These are phyloP conservation scores for Paspalum vaginatum DNA, from an alignment of 176 grass and related monocot species.

Conservation along the genomic window DNA sequence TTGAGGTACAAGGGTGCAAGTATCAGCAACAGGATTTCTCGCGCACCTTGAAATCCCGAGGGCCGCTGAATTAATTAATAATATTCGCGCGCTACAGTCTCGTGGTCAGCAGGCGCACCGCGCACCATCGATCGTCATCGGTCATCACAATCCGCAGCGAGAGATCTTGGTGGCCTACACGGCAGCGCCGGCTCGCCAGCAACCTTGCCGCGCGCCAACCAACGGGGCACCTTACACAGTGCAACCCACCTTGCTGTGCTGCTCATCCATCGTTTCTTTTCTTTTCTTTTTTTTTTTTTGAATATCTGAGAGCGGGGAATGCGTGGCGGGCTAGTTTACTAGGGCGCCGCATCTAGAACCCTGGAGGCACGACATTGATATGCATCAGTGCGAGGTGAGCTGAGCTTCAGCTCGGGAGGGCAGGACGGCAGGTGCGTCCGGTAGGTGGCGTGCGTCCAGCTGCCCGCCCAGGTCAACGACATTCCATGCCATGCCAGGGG, in stretches of 20 bases:
- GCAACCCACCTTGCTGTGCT: not conserved
- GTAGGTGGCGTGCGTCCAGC: slow-evolving; percentile 30
- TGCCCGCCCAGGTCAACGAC: slow-evolving; percentile 10
- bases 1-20: too few species aligned
- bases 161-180: slow-evolving; percentile 33
- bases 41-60: too few species aligned
- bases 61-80: too few species aligned
- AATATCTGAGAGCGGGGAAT: not conserved
- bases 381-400: not conserved
- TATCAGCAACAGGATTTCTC: too few species aligned
- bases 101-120: too few species aligned
- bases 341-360: not conserved
- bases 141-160: not conserved
- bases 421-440: not conserved
- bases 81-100: too few species aligned
- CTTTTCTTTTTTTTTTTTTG: not conserved
- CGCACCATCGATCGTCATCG: too few species aligned
- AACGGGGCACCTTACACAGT: slow-evolving; percentile 8
- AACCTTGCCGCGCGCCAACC: slow-evolving; percentile 42
- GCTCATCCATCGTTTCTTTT: not conserved
- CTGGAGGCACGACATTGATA: not conserved
- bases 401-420: not conserved
- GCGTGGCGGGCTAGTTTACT: slow-evolving; percentile 27
- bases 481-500: not conserved
- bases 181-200: not conserved